Evolutionary conservation across 1,139 yeast genomes (phyloP).

Genomic region (Yamadazyma mexicana): DNA sequence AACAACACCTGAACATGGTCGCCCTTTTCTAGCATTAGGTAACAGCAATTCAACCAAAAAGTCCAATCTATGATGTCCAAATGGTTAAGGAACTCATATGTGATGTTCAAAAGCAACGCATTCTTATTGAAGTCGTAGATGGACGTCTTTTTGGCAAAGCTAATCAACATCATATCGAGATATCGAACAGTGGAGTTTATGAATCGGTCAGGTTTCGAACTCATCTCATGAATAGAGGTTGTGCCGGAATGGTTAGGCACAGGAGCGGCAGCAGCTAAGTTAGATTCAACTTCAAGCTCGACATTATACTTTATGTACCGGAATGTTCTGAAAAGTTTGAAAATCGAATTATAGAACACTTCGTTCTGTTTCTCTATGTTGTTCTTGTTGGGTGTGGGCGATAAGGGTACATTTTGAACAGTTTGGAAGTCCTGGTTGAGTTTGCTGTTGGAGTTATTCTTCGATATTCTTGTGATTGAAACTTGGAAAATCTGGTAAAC

Average conservation of each 20-base stretch:
- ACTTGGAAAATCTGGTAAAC: constrained; percentile 36
- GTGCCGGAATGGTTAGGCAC: neutral
- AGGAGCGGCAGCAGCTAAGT: neutral
- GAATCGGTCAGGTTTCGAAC: neutral
- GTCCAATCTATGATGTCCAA: constrained; percentile 58
- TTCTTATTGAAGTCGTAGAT: constrained; percentile 47
- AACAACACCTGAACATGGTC: constrained; percentile 64
- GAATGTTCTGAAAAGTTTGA: constrained; percentile 44
- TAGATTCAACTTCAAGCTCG: neutral
- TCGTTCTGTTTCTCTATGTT: constrained; percentile 23
- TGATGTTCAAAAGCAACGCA: constrained; percentile 46
- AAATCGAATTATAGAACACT: constrained; percentile 36
- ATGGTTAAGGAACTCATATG: constrained; percentile 47
- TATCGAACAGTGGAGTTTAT: constrained; percentile 6
- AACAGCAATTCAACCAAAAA: constrained; percentile 68
- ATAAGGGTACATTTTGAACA: neutral
- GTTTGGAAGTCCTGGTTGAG: constrained; percentile 13
- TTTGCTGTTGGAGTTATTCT: constrained; percentile 16
- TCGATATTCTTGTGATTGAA: constrained; percentile 34
- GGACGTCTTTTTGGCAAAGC: constrained; percentile 41
- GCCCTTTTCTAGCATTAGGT: constrained; percentile 56
- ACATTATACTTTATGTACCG: constrained; percentile 40
- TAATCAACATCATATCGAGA: constrained; percentile 34
- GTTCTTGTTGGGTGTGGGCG: constrained; percentile 3
- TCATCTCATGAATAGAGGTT: constrained; percentile 9